Base-by-base conservation (phyloP, 306 rosid species). In the peach (Prunus persica) region DNA sequence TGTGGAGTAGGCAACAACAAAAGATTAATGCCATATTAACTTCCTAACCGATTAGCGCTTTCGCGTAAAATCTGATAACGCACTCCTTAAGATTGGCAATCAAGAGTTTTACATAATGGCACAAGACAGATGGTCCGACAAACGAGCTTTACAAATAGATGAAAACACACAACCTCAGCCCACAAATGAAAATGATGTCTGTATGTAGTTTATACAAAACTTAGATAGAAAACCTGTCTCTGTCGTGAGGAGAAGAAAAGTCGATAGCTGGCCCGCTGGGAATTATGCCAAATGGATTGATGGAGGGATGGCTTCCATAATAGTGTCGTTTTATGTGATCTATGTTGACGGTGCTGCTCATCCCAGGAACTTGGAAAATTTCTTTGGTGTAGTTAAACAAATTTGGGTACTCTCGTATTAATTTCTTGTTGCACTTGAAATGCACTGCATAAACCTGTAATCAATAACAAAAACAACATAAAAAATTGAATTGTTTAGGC, bases 351-450 rank as follows among this genome's bases (percentile, higher is more conserved):
- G 97, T 80, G 83, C 86, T 79, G 71, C 89, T 84, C 67, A 90
- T 82, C 47, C 97, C 97, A 11, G 87, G 95, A 78, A 86, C 66
- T 86, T 92, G 98, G 87, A 69, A 95, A 46, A 95, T 89, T 79
- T 90, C 97, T 84, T 92, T 92, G 51, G 90, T 87, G 84, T 90
- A 89, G 34, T 92, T 92, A 81, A 95, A 95, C 81, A 95, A 81
- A 84, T 95, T 89, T 1, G 90, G 86, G 76, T 88, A 92, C 84
- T 95, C 98, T 8, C 90, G 82, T 5, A 92, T 73, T 25, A 82
- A 86, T 79, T 92, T 95, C 86, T 95, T 89, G 92, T 95, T 95
- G 89, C 98, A 95, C 85, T 95, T 95, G 86, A 95, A 95, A 78
- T 95, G 97, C 79, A 95, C 97, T 24, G 76, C 95, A 80, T 95